Conservation (phyloP, 225 moss, liverwort and hornwort species). For the Bryoerythrophyllum caledonicum region DNA sequence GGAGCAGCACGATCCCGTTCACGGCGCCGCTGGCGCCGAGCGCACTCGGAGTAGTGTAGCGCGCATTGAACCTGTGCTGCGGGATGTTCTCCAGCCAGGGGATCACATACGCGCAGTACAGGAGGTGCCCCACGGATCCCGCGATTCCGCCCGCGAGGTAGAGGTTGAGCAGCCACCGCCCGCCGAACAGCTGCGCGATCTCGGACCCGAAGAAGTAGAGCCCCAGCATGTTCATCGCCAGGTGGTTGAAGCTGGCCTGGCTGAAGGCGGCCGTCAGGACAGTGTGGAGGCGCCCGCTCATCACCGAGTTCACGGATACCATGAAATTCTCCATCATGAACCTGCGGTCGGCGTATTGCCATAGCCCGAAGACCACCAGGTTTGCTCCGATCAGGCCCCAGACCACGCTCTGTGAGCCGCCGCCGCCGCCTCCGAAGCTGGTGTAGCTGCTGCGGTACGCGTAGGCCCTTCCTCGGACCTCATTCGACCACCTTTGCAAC, state of each 20-base stretch:
- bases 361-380: constrained; percentile 72
- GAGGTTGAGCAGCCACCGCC: constrained; percentile 72
- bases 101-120: constrained; percentile 70
- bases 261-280: constrained; percentile 85
- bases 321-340: constrained; percentile 87
- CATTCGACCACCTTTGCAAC: constrained; percentile 33
- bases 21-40: constrained; percentile 94
- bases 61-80: constrained; percentile 37
- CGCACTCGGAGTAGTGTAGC: constrained; percentile 55
- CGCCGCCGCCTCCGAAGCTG: constrained; percentile 24
- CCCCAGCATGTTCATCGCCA: constrained; percentile 93
- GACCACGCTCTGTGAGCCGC: constrained; percentile 64
- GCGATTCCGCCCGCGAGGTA: constrained; percentile 83
- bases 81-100: constrained; percentile 72
- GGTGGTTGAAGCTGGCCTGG: constrained; percentile 70
- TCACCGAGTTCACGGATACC: constrained; percentile 74
- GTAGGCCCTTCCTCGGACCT: constrained; percentile 31
- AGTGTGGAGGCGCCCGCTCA: constrained; percentile 79
- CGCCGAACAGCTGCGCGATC: constrained; percentile 86
- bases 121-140: constrained; percentile 73
- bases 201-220: constrained; percentile 97
- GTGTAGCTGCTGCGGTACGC: constrained; percentile 14
- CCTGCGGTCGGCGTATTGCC: constrained; percentile 51
- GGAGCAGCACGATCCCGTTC: constrained; percentile 91
- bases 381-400: constrained; percentile 77